Percentiles rank a stretch among this genome's conserved stretches.
These are phyloP conservation scores for Brassica juncea DNA, from an alignment of 345 rosid genomes.

Conservation along the genomic window DNA sequence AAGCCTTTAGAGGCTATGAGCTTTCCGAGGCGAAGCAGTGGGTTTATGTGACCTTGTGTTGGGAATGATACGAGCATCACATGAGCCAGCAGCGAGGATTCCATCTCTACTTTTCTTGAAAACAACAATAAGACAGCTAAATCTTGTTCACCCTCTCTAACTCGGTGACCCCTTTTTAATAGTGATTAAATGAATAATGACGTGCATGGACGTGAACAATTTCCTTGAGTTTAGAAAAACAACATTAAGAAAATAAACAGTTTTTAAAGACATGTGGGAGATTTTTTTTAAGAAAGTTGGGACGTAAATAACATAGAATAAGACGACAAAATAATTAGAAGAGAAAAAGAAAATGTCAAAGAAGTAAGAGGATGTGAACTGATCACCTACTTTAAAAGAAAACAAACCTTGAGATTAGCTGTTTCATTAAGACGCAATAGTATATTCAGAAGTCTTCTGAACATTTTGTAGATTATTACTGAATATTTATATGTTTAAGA, in stretches of 20 bases:
- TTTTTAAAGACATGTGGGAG: too few relatives aligned
- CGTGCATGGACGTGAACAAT: too few relatives aligned
- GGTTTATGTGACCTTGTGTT: constrained; percentile 79
- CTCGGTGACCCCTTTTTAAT: background rate
- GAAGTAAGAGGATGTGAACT: background rate
- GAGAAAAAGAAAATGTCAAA: background rate
- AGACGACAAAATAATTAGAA: background rate
- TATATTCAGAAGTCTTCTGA: background rate
- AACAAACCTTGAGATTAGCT: background rate
- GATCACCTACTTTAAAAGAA: background rate
- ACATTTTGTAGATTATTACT: background rate
- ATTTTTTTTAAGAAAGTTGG: background rate
- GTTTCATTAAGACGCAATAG: background rate
- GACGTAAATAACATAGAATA: background rate
- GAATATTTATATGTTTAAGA: background rate
- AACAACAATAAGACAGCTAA: background rate
- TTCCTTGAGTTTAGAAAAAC: too few relatives aligned
- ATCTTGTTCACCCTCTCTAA: background rate
- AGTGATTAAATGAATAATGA: background rate
- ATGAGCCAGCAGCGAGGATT: constrained; percentile 38
- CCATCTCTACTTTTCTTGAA: constrained; percentile 13
- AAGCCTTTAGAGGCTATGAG: constrained; percentile 68
- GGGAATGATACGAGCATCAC: constrained; percentile 73
- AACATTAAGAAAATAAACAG: too few relatives aligned
- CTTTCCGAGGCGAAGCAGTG: constrained; percentile 69